Conservation (phyloP, 495 filamentous ascomycete genomes). For the Aspergillus baeticus region DNA sequence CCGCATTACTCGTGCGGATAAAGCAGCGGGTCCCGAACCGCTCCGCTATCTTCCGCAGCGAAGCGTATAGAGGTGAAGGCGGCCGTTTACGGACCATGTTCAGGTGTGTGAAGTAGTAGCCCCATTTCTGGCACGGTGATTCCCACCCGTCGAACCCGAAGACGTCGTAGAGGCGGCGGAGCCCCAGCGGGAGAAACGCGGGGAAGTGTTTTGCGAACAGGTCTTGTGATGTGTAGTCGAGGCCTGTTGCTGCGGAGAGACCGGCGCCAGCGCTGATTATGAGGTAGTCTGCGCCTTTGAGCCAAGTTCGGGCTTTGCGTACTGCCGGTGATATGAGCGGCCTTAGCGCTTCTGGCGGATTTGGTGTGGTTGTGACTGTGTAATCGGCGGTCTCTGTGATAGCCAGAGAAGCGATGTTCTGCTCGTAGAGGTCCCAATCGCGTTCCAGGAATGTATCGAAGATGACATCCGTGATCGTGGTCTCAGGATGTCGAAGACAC, state of each 20-base stretch:
- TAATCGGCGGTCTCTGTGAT: neutral
- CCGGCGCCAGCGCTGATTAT: slow-evolving; percentile 27
- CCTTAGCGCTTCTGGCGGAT: too few species aligned
- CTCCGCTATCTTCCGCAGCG: slow-evolving; percentile 1
- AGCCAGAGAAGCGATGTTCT: neutral
- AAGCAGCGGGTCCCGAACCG: slow-evolving; percentile 5
- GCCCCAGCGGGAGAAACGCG: slow-evolving; percentile 18
- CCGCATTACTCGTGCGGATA: slow-evolving; percentile 26
- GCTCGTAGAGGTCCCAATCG: slow-evolving; percentile 19
- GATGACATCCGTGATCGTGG: slow-evolving; percentile 23
- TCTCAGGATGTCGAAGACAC: slow-evolving; percentile 14
- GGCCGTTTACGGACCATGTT: slow-evolving; percentile 24
- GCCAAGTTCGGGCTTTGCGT: slow-evolving; percentile 21
- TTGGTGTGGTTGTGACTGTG: neutral
- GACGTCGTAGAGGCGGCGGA: slow-evolving; percentile 22
- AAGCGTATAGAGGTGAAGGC: slow-evolving; percentile 13
- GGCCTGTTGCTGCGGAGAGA: slow-evolving; percentile 26
- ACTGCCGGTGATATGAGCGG: too few species aligned
- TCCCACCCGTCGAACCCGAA: slow-evolving; percentile 25
- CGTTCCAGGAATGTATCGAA: slow-evolving; percentile 23
- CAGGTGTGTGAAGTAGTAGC: slow-evolving; percentile 26
- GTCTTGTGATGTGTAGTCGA: slow-evolving; percentile 24
- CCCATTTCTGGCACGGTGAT: slow-evolving; percentile 24
- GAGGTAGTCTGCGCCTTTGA: slow-evolving; percentile 17
- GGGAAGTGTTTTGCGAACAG: slow-evolving; percentile 24